Evolutionary conservation across 2,329 filamentous ascomycete species (phyloP).

Genomic region (Fusarium denticulatum): DNA sequence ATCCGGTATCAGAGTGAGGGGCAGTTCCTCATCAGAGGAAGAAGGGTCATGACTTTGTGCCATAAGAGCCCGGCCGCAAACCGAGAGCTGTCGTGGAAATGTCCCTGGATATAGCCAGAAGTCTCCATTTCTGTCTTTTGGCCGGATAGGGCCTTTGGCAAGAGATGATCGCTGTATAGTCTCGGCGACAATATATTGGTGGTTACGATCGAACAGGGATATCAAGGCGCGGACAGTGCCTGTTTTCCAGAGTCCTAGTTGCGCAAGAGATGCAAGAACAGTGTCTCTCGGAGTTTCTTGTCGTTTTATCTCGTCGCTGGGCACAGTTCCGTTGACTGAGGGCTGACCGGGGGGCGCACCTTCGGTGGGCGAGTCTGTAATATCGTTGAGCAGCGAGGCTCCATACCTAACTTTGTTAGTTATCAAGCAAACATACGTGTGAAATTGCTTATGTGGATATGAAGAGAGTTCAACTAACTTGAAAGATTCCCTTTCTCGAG

Average conservation of each 20-base stretch:
- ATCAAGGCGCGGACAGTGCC: slow-evolving; percentile 55
- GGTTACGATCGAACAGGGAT: slow-evolving; percentile 59
- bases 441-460: neutral
- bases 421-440: neutral
- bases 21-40: slow-evolving; percentile 30
- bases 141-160: slow-evolving; percentile 44
- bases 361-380: slow-evolving; percentile 11
- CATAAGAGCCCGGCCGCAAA: slow-evolving; percentile 44
- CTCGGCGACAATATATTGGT: slow-evolving; percentile 62
- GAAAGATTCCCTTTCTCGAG: slow-evolving; percentile 27
- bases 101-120: slow-evolving; percentile 43
- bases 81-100: slow-evolving; percentile 41
- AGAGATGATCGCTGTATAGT: slow-evolving; percentile 52
- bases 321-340: neutral
- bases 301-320: neutral
- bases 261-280: slow-evolving; percentile 58
- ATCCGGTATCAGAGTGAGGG: slow-evolving; percentile 49
- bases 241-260: slow-evolving; percentile 58
- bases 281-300: slow-evolving; percentile 41
- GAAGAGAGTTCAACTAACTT: slow-evolving; percentile 13
- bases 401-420: slow-evolving; percentile 20
- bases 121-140: slow-evolving; percentile 3
- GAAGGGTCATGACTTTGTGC: neutral
- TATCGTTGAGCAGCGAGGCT: slow-evolving; percentile 20
- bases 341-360: slow-evolving; percentile 2